Evolutionary conservation across 2,329 filamentous ascomycete species (phyloP).

Genomic region (Fusarium irregulare): DNA sequence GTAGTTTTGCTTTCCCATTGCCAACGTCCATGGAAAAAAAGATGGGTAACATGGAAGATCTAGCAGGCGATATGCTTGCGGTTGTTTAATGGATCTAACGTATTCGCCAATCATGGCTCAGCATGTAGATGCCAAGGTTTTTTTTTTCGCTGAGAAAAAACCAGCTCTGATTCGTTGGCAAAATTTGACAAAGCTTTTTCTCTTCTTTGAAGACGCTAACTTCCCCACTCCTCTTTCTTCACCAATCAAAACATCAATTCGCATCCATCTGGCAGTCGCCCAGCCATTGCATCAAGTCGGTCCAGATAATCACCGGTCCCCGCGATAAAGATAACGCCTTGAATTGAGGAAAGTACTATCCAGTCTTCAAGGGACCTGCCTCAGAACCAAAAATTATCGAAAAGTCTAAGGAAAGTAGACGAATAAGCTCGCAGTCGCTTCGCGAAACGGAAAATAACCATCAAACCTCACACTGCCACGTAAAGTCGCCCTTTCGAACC

Average conservation of each 20-base stretch:
- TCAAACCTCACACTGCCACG: background rate
- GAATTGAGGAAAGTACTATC: background rate
- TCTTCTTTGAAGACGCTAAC: background rate
- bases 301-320: slow-evolving; percentile 16
- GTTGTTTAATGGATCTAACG: background rate
- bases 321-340: slow-evolving; percentile 9
- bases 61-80: background rate
- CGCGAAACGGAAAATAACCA: background rate
- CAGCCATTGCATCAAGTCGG: slow-evolving; percentile 14
- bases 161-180: background rate
- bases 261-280: background rate
- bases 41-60: background rate
- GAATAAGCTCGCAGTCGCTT: background rate
- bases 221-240: background rate
- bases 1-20: background rate
- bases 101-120: background rate
- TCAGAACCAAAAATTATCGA: background rate
- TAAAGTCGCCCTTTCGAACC: background rate
- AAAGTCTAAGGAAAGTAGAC: background rate
- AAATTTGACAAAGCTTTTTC: slow-evolving; percentile 1
- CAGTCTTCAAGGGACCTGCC: background rate
- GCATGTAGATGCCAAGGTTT: background rate
- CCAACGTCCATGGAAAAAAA: background rate
- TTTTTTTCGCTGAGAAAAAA: background rate
- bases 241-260: background rate